phyloP scores from a whole-genome alignment of 331 rosid species.

The Ulmus americana region DNA sequence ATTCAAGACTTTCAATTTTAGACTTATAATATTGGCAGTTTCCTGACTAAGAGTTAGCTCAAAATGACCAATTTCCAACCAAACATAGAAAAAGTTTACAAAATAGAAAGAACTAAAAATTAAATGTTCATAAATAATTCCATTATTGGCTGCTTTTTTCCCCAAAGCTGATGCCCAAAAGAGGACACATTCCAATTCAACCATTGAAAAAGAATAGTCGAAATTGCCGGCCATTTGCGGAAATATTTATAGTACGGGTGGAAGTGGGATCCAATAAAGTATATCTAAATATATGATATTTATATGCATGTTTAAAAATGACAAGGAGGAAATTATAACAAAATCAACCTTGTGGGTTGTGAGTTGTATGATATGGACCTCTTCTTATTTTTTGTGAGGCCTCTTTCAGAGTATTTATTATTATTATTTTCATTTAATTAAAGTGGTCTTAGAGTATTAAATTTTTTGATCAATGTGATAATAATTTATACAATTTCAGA shows the following conservation, averaged over 20 bases:
- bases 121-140: too few species aligned
- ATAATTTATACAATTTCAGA: not conserved
- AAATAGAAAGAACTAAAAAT: too few species aligned
- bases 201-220: slow-evolving; percentile 12
- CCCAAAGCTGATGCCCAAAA: too few species aligned
- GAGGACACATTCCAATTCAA: not conserved
- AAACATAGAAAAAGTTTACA: too few species aligned
- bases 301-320: not conserved
- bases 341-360: not conserved
- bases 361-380: slow-evolving; percentile 11
- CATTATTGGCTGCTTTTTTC: too few species aligned
- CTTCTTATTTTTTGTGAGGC: not conserved
- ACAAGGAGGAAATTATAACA: slow-evolving; percentile 1
- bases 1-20: too few species aligned
- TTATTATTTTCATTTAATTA: not conserved
- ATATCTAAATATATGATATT: not conserved
- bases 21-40: too few species aligned
- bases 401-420: not conserved
- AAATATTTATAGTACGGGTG: not conserved
- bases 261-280: not conserved
- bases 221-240: slow-evolving; percentile 12
- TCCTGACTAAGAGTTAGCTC: too few species aligned
- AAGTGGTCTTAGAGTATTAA: not conserved
- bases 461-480: not conserved
- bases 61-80: too few species aligned